Base-by-base conservation (phyloP, 768 basidiomycete genomes). In the Termitomyces sp. region DNA sequence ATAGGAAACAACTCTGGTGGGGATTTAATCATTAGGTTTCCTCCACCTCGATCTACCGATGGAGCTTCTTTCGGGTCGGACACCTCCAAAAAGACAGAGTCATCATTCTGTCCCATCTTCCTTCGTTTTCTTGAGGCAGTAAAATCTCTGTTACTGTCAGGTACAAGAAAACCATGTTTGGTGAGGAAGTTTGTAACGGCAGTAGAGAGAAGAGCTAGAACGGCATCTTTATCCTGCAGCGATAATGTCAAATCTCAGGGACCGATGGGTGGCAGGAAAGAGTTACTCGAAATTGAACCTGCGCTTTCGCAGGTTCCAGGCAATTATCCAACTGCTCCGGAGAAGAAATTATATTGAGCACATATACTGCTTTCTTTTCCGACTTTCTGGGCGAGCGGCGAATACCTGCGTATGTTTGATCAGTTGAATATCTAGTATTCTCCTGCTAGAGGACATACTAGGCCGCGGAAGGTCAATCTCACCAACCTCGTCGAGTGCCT, bases 351-450 rank as follows among this genome's bases (percentile, higher is more conserved):
- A 98, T 66, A 66, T 91, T 86, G 47, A 98, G 74, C 46, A 94
- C 87, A 68, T 90, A 98, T 59, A 94, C 83, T 5, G 94, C 86
- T 68, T 83, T 83, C 69, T 85, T 86, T 66, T 93, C 92, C 24
- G 74, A 69, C 71, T 90, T 93, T 41, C 88, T 84, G 32, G 93
- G 90, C 34, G 93, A 89, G 34, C 88, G 79, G 58, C 90, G 83
- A 44, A 66, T 66, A 50, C 72, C 89, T 90, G 56, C 37, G 53
- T 59, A 50, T 44, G 47, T 53, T 53, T 64, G 52, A 49, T 29
- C 63, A 56, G 60, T 62, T 55, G 55, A 46, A 53, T 61, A 39
- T 13, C 36, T 39, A 24, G 22, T 26, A 16, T 24, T 16, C 1
- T 8, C 27, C 24, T 46, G 31, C 32, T 37, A 22, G 41, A 43